Base-by-base conservation (phyloP, 1,139 yeast species). In the Pichia sp. region DNA sequence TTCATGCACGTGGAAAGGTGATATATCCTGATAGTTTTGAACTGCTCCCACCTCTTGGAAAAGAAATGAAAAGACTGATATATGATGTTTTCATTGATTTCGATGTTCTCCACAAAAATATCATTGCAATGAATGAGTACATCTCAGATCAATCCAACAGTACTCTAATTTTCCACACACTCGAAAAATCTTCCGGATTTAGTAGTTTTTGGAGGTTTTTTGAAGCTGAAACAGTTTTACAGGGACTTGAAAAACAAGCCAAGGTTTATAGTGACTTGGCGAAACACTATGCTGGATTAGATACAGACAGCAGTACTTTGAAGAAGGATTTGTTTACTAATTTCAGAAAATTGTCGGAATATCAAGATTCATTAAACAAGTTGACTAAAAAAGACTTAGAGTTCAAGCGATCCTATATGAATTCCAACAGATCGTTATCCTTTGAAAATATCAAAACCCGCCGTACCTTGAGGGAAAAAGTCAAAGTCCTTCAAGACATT, bases 61-160 rank as follows among this genome's bases (percentile, higher is more conserved):
- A 59, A 17, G 68, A 73, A 50, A 67, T 77, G 56, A 77, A 75
- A 50, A 69, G 63, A 51, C 65, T 76, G 1, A 64, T 71, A 38
- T 73, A 74, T 51, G 71, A 71, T 46, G 69, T 75, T 1, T 71
- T 71, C 5, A 75, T 78, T 5, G 77, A 76, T 53, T 59, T 78
- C 16, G 61, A 62, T n/a, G 69, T 74, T 1, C 52, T 78, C 29
- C 61, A 62, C 7, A 65, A 63, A 50, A 78, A 78, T 56, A 55
- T 71, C 9, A 29, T 49, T 3, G 63, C 65, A 4, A 51, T 75
- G 16, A 67, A 68, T 14, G 52, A 45, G 0, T 75, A 72, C 51
- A 54, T 78, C 17, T 53, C 57, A 10, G 77, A 75, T 51, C 80
- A 78, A 52, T 51, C 67, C 12, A 61, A 65, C 3, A 51, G 53